Evolutionary conservation across 1,284 basidiomycete genomes (phyloP), one percentile per base, ranked within the genome.

Genomic region (Marasmius tenuissimus): DNA sequence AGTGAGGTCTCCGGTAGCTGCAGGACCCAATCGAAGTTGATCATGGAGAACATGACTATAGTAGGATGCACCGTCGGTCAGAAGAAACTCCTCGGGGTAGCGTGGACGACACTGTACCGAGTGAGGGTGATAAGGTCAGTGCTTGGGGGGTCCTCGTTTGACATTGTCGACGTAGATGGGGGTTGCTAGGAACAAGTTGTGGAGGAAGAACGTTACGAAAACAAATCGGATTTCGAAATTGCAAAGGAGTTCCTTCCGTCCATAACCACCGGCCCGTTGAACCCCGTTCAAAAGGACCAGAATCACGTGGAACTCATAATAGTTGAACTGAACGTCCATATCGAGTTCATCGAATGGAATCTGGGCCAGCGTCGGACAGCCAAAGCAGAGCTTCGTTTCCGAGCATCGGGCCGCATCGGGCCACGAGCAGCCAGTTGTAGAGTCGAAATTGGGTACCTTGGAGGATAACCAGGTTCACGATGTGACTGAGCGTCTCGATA

Each of bases 91-190:
- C 12, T 35, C 42, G 49, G 22, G 51, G 59, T 60, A 35, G 45
- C 59, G 62, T 42, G 33, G 49, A 47, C 16, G 49, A 33, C 16
- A 47, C 83, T 27, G 58, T 71, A 93, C 92, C 94, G 85, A 63
- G 94, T 97, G 72, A 97, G 86, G 60, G 94, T 97, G 79, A 96
- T 93, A 72, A 97, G 81, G 73, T 97, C 94, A 59, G 91, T 92
- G 78, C 81, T 88, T 66, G 92, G 92, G 61, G 82, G 74, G 68
- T 93, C 89, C 72, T 93, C 89, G 69, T 75, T 65, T 61, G 82
- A 73, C 83, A 87, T 87, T 65, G 61, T 65, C 35, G 57, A 55
- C 27, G 55, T 42, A 20, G 20, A 63, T 39, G 45, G 18, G 12
- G 42, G 20, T 8, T 9, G 20, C 18, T 22, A 56, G 51, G 27